Conservation (phyloP, 192 early-diverging fungal species). For the Backusella tarrabulga region DNA sequence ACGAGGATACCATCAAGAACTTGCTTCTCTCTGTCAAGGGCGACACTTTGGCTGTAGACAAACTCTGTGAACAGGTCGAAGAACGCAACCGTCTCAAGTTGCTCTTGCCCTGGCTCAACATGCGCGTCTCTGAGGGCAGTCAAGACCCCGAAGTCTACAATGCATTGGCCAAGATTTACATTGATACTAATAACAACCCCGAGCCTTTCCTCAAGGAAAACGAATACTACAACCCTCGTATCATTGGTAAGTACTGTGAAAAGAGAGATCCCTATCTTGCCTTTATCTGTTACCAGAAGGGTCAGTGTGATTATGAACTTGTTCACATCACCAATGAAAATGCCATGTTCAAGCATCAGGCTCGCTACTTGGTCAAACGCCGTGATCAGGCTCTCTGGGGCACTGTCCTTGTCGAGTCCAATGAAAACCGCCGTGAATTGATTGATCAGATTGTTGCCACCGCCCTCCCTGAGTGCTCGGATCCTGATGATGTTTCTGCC, state of each 20-base stretch:
- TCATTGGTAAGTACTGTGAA: conserved; percentile 99
- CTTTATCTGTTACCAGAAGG: conserved; percentile 91
- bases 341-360: conserved; percentile 99
- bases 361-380: conserved; percentile 91
- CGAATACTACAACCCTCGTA: conserved; percentile 82
- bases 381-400: conserved; percentile 85
- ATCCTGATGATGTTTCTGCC: conserved; percentile 97
- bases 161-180: conserved; percentile 98
- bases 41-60: conserved; percentile 75
- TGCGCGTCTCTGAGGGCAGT: conserved; percentile 82
- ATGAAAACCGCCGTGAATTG: conserved; percentile 81
- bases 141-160: conserved; percentile 93
- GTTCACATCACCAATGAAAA: conserved; percentile 97
- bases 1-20: conserved; percentile 91
- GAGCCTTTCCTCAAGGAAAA: conserved; percentile 93
- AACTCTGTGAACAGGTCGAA: conserved; percentile 88
- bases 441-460: conserved; percentile 94
- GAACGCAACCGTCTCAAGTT: conserved; percentile 97
- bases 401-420: conserved; percentile 75
- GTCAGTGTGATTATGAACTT: conserved; percentile 92
- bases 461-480: conserved; percentile 90
- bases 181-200: conserved; percentile 98
- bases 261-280: conserved; percentile 97
- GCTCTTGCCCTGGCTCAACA: conserved; percentile 92
- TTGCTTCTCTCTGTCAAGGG: conserved; percentile 83